Conservation (phyloP, 441 rosid species). For the California macrophylla region DNA sequence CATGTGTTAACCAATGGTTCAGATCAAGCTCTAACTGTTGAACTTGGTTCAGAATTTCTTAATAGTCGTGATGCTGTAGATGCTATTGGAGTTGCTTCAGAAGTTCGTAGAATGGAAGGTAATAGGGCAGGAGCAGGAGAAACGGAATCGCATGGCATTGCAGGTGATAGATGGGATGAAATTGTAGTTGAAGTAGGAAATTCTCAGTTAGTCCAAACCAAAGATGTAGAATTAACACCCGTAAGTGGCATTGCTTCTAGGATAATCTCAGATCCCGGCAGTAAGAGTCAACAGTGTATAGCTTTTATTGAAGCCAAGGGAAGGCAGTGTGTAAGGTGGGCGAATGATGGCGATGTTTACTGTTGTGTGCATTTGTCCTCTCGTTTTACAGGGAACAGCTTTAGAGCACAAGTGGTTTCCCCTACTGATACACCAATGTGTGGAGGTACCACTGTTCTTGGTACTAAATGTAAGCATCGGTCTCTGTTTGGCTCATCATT, state of each 20-base stretch:
- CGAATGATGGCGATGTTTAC: constrained; percentile 89
- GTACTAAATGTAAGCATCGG: constrained; percentile 90
- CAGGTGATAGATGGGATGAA: constrained; percentile 57
- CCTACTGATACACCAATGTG: constrained; percentile 61
- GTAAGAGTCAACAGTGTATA: constrained; percentile 64
- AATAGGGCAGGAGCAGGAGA: constrained; percentile 28
- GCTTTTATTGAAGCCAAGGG: constrained; percentile 94
- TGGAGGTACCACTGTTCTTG: constrained; percentile 92
- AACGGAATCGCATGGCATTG: constrained; percentile 37
- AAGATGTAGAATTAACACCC: constrained; percentile 37
- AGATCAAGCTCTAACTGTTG: constrained; percentile 40
- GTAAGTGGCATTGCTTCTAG: constrained; percentile 28
- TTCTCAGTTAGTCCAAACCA: constrained; percentile 28
- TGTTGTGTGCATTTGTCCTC: constrained; percentile 97
- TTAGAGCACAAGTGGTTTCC: constrained; percentile 43
- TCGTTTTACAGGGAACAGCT: constrained; percentile 60
- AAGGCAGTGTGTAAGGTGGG: constrained; percentile 96
- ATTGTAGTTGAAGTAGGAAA: constrained; percentile 56
- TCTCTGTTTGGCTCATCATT: constrained; percentile 68
- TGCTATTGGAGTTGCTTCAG: constrained; percentile 27
- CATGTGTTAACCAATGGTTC: constrained; percentile 45
- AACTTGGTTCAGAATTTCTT: constrained; percentile 54
- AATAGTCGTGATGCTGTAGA: constrained; percentile 33
- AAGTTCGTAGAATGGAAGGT: constrained; percentile 25
- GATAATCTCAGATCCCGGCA: constrained; percentile 45